These are phyloP conservation scores for Hypoxylon rickii DNA, from an alignment of 495 filamentous ascomycete genomes.

Conservation along the genomic window DNA sequence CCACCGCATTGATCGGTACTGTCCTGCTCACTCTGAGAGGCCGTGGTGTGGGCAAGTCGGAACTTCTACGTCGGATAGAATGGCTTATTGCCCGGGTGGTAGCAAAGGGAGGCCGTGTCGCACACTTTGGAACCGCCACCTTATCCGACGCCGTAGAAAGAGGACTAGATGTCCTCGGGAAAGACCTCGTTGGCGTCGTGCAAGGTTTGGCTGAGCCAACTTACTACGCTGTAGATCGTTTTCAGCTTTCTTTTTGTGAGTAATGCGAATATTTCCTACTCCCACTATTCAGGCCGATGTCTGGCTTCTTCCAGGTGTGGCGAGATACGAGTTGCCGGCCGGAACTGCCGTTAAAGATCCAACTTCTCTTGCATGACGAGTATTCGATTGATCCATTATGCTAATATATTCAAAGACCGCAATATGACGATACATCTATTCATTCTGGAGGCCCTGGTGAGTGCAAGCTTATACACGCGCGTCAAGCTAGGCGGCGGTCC, in stretches of 20 bases:
- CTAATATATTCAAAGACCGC: constrained; percentile 54
- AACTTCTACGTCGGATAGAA: constrained; percentile 83
- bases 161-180: constrained; percentile 87
- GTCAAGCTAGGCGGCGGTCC: constrained; percentile 89
- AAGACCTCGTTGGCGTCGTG: constrained; percentile 80
- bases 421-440: constrained; percentile 99
- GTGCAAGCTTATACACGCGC: constrained; percentile 83
- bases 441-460: constrained; percentile 87
- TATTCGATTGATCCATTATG: not conserved
- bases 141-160: constrained; percentile 84
- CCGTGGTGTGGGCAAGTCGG: constrained; percentile 84
- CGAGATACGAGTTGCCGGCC: too few species aligned
- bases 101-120: constrained; percentile 85
- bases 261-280: too few species aligned
- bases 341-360: too few species aligned
- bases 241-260: constrained; percentile 85
- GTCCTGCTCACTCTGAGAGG: constrained; percentile 90
- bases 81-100: constrained; percentile 87
- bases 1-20: constrained; percentile 91
- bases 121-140: constrained; percentile 82
- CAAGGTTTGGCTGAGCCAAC: constrained; percentile 83
- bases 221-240: constrained; percentile 91
- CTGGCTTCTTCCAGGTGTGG: too few species aligned
- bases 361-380: too few species aligned
- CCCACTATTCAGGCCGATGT: too few species aligned